Percentiles rank a stretch among this genome's conserved stretches.
phyloP scores from a whole-genome alignment of 768 basidiomycete genomes.

The Pulveroboletus sp. region DNA sequence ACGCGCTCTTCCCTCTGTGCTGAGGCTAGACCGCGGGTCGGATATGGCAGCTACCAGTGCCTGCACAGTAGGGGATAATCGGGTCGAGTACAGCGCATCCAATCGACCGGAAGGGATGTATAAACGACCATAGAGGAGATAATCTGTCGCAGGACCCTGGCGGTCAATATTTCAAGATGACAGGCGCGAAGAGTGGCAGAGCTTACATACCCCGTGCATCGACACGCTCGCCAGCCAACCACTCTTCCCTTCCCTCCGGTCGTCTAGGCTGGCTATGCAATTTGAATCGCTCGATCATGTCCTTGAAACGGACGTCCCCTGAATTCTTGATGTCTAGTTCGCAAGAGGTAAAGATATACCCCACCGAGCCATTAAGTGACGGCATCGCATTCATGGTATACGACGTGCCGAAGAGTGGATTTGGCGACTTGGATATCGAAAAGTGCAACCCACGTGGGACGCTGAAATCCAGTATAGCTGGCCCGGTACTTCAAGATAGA shows the following conservation, averaged over 20 bases:
- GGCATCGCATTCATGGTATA: slow-evolving; percentile 93
- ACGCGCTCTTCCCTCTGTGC: slow-evolving; percentile 36
- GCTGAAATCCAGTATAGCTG: slow-evolving; percentile 88
- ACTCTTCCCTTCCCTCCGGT: slow-evolving; percentile 78
- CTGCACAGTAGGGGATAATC: slow-evolving; percentile 75
- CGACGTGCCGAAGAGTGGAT: slow-evolving; percentile 81
- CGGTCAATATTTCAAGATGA: slow-evolving; percentile 20
- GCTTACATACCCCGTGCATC: slow-evolving; percentile 62
- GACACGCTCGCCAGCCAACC: slow-evolving; percentile 74
- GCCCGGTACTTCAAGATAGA: slow-evolving; percentile 5
- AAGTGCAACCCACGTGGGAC: slow-evolving; percentile 78
- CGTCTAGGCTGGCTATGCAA: slow-evolving; percentile 76
- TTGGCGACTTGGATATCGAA: slow-evolving; percentile 84
- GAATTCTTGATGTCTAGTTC: slow-evolving; percentile 69
- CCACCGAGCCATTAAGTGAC: slow-evolving; percentile 86
- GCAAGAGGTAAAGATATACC: slow-evolving; percentile 91
- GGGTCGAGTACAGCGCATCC: slow-evolving; percentile 84
- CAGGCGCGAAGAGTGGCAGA: neutral
- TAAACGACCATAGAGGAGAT: slow-evolving; percentile 86
- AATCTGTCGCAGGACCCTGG: slow-evolving; percentile 51
- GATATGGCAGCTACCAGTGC: slow-evolving; percentile 83
- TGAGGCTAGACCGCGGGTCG: slow-evolving; percentile 54
- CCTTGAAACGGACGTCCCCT: slow-evolving; percentile 72
- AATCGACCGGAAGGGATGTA: slow-evolving; percentile 86
- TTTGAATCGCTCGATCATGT: slow-evolving; percentile 85